Percentiles rank a stretch among this genome's conserved stretches.
These are phyloP conservation scores for Amanita pallidorosea DNA, from an alignment of 768 basidiomycete species.

Conservation along the genomic window DNA sequence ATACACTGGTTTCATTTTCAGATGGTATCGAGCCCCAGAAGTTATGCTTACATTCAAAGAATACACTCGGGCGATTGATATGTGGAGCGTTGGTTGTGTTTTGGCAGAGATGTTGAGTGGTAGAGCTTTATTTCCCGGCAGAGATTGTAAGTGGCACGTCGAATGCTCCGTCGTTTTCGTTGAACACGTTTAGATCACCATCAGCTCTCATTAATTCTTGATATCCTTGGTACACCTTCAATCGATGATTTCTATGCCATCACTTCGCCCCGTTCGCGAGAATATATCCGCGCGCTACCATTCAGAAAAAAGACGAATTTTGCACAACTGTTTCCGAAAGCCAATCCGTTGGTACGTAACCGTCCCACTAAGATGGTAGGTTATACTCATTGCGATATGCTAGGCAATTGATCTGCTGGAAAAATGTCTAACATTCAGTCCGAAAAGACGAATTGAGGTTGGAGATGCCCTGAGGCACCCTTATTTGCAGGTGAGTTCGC, in stretches of 20 bases:
- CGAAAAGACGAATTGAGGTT: constrained; percentile 75
- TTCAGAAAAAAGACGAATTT: constrained; percentile 72
- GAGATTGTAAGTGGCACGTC: constrained; percentile 46
- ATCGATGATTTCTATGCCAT: constrained; percentile 89
- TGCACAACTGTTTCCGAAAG: constrained; percentile 64
- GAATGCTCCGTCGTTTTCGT: background rate
- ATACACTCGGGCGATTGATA: constrained; percentile 73
- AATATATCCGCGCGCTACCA: constrained; percentile 81
- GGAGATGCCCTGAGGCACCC: constrained; percentile 78
- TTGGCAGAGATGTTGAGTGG: constrained; percentile 76
- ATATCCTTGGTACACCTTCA: constrained; percentile 82
- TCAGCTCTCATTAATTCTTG: constrained; percentile 80
- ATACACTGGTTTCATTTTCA: background rate
- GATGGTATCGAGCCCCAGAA: constrained; percentile 88
- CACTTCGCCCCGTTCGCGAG: constrained; percentile 72
- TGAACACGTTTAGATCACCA: constrained; percentile 22
- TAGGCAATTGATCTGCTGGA: constrained; percentile 1
- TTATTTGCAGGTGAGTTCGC: constrained; percentile 32
- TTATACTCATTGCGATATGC: constrained; percentile 14
- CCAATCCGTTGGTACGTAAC: constrained; percentile 62
- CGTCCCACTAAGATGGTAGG: constrained; percentile 66
- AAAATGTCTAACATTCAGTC: constrained; percentile 59
- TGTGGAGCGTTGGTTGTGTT: constrained; percentile 70
- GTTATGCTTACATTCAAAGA: constrained; percentile 94
- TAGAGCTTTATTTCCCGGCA: constrained; percentile 79